Percentiles rank a stretch among this genome's conserved stretches.
Conservation (phyloP, 2,329 filamentous ascomycete species). For the Triangularia verruculosa region DNA sequence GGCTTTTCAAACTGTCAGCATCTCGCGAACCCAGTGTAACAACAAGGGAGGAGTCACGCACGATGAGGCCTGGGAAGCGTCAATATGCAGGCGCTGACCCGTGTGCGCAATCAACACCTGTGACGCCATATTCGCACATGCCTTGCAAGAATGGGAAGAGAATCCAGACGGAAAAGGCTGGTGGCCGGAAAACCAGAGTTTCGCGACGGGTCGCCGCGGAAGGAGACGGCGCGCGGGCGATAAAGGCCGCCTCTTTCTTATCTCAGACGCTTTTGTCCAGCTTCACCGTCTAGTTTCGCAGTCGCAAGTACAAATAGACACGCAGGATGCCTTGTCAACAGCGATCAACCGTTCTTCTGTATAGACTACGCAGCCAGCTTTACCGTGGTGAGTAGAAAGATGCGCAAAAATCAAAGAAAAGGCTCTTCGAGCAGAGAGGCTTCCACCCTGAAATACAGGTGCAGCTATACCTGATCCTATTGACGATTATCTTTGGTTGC, state of each 20-base stretch:
- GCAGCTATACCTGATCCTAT: not conserved
- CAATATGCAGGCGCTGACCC: conserved; percentile 78
- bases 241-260: not conserved
- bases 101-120: conserved; percentile 90
- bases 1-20: conserved; percentile 43
- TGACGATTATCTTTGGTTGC: not conserved
- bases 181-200: not conserved
- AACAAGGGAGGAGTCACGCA: conserved; percentile 39
- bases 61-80: conserved; percentile 72
- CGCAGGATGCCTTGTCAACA: not conserved
- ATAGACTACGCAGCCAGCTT: not conserved
- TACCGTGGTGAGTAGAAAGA: not conserved
- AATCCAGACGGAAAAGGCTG: not conserved
- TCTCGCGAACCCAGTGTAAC: not conserved
- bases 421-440: not conserved
- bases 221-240: not conserved
- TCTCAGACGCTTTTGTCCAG: not conserved
- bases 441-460: not conserved
- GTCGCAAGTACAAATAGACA: not conserved
- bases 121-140: conserved; percentile 74
- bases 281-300: not conserved
- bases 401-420: not conserved
- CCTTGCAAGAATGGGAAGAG: conserved; percentile 26
- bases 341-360: not conserved
- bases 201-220: not conserved